Evolutionary conservation across 2,329 filamentous ascomycete genomes (phyloP).

Genomic region (Colletotrichum sp.): DNA sequence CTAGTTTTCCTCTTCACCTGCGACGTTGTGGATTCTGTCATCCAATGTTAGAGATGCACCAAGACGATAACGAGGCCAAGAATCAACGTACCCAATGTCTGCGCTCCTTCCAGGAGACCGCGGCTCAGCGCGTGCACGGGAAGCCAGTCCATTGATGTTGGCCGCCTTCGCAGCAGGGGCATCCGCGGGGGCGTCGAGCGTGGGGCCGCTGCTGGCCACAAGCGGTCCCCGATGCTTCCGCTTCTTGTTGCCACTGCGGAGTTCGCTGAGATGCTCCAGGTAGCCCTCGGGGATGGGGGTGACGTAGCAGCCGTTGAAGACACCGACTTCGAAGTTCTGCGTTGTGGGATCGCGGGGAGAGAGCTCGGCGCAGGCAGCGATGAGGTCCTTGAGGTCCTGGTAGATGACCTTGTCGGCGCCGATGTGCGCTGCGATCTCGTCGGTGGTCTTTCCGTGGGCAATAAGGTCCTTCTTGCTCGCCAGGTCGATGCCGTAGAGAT

Average conservation of each 20-base stretch:
- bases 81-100: not conserved
- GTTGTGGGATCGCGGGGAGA: conserved; percentile 59
- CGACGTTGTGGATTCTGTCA: conserved; percentile 8
- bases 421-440: conserved; percentile 49
- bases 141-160: not conserved
- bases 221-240: conserved; percentile 30
- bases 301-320: conserved; percentile 88
- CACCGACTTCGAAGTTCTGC: conserved; percentile 83
- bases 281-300: conserved; percentile 82
- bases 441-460: conserved; percentile 42
- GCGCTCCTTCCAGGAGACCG: not conserved
- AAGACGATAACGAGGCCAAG: not conserved
- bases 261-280: conserved; percentile 77
- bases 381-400: conserved; percentile 73
- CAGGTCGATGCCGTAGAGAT: conserved; percentile 51
- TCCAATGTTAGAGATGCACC: not conserved
- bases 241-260: conserved; percentile 69
- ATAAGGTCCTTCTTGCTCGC: conserved; percentile 46
- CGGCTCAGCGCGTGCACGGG: not conserved
- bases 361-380: conserved; percentile 76
- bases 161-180: not conserved
- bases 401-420: conserved; percentile 60
- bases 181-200: not conserved
- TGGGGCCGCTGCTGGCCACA: conserved; percentile 4
- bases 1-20: conserved; percentile 10